Conservation (phyloP, 2,329 filamentous ascomycete genomes). For the Xylariaceae sp. region DNA sequence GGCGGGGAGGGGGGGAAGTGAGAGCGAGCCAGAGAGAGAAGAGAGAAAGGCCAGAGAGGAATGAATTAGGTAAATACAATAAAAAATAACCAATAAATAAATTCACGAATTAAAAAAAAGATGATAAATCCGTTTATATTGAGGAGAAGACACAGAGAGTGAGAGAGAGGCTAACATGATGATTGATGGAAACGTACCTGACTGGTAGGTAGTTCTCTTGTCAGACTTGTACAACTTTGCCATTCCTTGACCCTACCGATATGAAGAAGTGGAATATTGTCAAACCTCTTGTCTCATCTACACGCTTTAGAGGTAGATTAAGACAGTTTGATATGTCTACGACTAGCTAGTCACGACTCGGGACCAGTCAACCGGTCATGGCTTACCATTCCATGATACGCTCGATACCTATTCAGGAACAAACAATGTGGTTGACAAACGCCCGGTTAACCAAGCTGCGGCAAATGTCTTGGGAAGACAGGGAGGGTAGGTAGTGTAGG, state of each 20-base stretch:
- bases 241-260: neutral
- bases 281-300: neutral
- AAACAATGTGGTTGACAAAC: neutral
- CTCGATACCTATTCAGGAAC: neutral
- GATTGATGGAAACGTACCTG: neutral
- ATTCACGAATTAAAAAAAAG: neutral
- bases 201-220: too few relatives aligned
- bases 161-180: slow-evolving; percentile 3
- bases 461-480: neutral
- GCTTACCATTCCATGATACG: neutral
- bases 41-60: slow-evolving; percentile 17
- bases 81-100: neutral
- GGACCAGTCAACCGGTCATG: neutral
- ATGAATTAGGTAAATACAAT: neutral
- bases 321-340: neutral
- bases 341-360: neutral
- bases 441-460: neutral
- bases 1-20: neutral
- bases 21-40: slow-evolving; percentile 9
- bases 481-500: neutral
- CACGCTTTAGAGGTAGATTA: neutral
- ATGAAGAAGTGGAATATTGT: neutral
- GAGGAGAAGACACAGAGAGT: too few relatives aligned
- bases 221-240: too few relatives aligned
- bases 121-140: neutral